Evolutionary conservation across 2,329 filamentous ascomycete genomes (phyloP), one percentile per base, ranked within the genome.

Genomic region (Phialocephala subalpina): DNA sequence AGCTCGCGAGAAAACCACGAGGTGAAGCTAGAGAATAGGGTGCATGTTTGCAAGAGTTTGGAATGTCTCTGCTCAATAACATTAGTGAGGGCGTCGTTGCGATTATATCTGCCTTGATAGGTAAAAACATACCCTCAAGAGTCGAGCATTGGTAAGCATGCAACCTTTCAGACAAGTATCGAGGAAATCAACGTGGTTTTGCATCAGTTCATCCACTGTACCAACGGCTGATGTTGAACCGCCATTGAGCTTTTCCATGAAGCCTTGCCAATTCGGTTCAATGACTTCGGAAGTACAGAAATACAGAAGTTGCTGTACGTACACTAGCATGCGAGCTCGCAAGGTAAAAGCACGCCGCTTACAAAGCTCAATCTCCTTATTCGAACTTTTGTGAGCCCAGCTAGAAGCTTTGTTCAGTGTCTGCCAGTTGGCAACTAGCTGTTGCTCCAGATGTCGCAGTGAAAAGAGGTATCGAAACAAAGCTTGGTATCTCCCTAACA

Each of bases 161-260:
- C 96, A 98, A 80, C 98, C 96, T 80, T 98, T 99, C 74, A 99
- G 83, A 77, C 96, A 99, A 4, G 96, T 98, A 74, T 97, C 96
- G 57, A 99, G 82, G 78, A 99, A 99, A 80, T 98, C 96, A 67
- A 99, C 94, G 80, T 99, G 96, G 76, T 98, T 94, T 80, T 98
- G 93, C 96, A 99, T 99, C 75, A 99, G 81, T 80, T 98, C 94
- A 75, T 99, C 96, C 0, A 99, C 96, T 0, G 96, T 99, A 42
- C 94, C 81, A 45, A 82, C 82, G 7, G 80, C 29, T 33, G 9
- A 76, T 20, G 74, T 74, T 27, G 67, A 62, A 2, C 77, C 77
- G 33, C 78, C 77, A 82, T 90, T 90, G 6, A 98, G 84, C 36
- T 93, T 86, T 18, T 90, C 88, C 93, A 97, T 97, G 67, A 99